Percentiles rank a stretch among this genome's conserved stretches.
Conservation (phyloP, 768 basidiomycete genomes). For the Saitozyma podzolica region DNA sequence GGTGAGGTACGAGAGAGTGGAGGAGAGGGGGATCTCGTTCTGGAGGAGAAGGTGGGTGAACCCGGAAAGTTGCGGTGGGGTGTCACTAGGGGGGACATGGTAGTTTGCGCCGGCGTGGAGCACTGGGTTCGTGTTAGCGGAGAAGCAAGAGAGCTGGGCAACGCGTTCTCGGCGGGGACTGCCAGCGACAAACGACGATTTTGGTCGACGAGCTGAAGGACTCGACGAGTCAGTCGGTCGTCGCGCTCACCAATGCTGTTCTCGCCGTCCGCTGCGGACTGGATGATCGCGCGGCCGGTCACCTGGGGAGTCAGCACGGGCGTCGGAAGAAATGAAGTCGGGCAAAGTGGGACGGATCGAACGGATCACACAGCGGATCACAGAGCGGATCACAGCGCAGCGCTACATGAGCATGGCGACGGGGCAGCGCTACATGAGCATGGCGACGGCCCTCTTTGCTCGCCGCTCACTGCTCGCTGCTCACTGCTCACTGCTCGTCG, state of each 20-base stretch:
- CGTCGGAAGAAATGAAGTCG: too few relatives aligned
- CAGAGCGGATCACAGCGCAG: too few relatives aligned
- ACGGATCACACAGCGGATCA: too few relatives aligned
- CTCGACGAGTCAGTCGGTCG: neutral
- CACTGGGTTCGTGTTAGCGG: conserved; percentile 24
- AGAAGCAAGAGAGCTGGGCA: neutral
- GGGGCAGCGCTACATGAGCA: too few relatives aligned
- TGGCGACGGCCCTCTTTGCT: too few relatives aligned
- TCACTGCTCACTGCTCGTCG: too few relatives aligned
- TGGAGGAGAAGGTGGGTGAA: conserved; percentile 54
- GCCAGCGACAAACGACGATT: neutral
- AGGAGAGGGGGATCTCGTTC: conserved; percentile 55
- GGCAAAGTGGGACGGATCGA: too few relatives aligned
- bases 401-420: too few relatives aligned
- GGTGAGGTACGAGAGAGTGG: conserved; percentile 44
- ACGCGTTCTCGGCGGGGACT: neutral
- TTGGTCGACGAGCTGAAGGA: neutral
- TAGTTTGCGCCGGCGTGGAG: conserved; percentile 52
- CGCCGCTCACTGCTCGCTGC: too few relatives aligned
- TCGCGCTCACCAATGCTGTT: conserved; percentile 54
- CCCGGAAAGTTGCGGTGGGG: conserved; percentile 43
- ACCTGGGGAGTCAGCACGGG: conserved; percentile 17
- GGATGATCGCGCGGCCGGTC: conserved; percentile 56
- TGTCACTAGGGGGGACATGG: conserved; percentile 20
- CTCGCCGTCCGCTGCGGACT: conserved; percentile 53